phyloP scores from a whole-genome alignment of 2,329 filamentous ascomycete genomes.

The Exophiala alcalophila region DNA sequence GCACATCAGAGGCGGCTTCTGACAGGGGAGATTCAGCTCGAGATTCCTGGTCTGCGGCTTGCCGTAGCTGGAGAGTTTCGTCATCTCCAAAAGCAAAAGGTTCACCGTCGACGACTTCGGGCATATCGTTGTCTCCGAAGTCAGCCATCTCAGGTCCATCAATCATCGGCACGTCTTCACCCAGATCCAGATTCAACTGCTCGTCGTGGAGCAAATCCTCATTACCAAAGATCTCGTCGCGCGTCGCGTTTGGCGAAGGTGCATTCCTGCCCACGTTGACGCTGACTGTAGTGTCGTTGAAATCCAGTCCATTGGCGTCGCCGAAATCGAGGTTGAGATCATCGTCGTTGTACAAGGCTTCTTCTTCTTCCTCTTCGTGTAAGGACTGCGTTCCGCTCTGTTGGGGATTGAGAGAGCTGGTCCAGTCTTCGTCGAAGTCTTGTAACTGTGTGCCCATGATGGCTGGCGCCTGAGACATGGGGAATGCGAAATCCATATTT shows the following conservation, averaged over 20 bases:
- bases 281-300: slow-evolving; percentile 63
- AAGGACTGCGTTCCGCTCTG: slow-evolving; percentile 60
- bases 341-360: slow-evolving; percentile 57
- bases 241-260: slow-evolving; percentile 62
- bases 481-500: slow-evolving; percentile 75
- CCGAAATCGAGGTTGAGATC: slow-evolving; percentile 73
- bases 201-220: slow-evolving; percentile 54
- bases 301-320: slow-evolving; percentile 60
- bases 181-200: slow-evolving; percentile 51
- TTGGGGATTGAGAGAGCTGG: slow-evolving; percentile 73
- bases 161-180: slow-evolving; percentile 47
- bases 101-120: slow-evolving; percentile 53
- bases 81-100: slow-evolving; percentile 43
- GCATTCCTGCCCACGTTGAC: slow-evolving; percentile 91
- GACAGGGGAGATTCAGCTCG: slow-evolving; percentile 55
- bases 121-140: slow-evolving; percentile 58
- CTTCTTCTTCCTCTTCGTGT: slow-evolving; percentile 48
- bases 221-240: slow-evolving; percentile 58
- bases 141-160: slow-evolving; percentile 42
- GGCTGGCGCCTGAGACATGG: slow-evolving; percentile 68
- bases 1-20: slow-evolving; percentile 50
- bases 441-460: slow-evolving; percentile 18
- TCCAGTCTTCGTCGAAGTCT: slow-evolving; percentile 51
- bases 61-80: slow-evolving; percentile 46
- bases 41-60: slow-evolving; percentile 32